Conservation (phyloP, 495 filamentous ascomycete genomes). For the Parathielavia hyrcaniae region DNA sequence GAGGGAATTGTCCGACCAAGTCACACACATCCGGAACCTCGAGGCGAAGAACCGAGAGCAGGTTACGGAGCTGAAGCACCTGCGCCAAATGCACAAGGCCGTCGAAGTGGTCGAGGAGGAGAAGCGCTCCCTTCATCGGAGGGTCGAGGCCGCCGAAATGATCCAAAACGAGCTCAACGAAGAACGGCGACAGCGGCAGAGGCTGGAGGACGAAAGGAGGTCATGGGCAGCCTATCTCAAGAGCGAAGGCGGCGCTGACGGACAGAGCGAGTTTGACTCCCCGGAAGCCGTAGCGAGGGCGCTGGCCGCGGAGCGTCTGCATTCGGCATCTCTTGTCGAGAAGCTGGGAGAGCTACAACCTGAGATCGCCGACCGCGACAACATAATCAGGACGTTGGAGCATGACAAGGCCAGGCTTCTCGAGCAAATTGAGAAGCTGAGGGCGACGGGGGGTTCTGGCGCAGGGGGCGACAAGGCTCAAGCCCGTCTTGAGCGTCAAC, state of each 20-base stretch:
- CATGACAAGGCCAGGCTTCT: slow-evolving; percentile 55
- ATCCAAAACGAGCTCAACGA: slow-evolving; percentile 71
- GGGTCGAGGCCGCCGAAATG: slow-evolving; percentile 66
- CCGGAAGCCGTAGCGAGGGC: slow-evolving; percentile 85
- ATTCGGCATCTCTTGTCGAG: slow-evolving; percentile 69
- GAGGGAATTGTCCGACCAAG: slow-evolving; percentile 78
- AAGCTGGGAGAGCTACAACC: slow-evolving; percentile 70
- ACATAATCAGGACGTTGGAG: slow-evolving; percentile 65
- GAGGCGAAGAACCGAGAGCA: slow-evolving; percentile 78
- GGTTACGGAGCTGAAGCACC: slow-evolving; percentile 66
- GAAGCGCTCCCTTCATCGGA: slow-evolving; percentile 75
- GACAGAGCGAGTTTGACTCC: slow-evolving; percentile 67
- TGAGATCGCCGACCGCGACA: slow-evolving; percentile 73
- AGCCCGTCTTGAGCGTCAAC: slow-evolving; percentile 69
- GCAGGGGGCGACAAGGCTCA: slow-evolving; percentile 54
- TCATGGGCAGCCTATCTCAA: slow-evolving; percentile 86
- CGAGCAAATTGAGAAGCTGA: slow-evolving; percentile 65
- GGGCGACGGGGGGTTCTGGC: slow-evolving; percentile 39
- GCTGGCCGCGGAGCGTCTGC: slow-evolving; percentile 72
- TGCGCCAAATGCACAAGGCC: slow-evolving; percentile 71
- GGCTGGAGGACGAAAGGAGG: slow-evolving; percentile 78
- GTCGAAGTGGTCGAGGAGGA: slow-evolving; percentile 95
- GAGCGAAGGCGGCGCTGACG: slow-evolving; percentile 50
- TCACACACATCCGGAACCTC: slow-evolving; percentile 76
- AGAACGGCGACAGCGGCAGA: slow-evolving; percentile 70